phyloP scores from a whole-genome alignment of 2,329 filamentous ascomycete species.

The Alternaria tenuissima region DNA sequence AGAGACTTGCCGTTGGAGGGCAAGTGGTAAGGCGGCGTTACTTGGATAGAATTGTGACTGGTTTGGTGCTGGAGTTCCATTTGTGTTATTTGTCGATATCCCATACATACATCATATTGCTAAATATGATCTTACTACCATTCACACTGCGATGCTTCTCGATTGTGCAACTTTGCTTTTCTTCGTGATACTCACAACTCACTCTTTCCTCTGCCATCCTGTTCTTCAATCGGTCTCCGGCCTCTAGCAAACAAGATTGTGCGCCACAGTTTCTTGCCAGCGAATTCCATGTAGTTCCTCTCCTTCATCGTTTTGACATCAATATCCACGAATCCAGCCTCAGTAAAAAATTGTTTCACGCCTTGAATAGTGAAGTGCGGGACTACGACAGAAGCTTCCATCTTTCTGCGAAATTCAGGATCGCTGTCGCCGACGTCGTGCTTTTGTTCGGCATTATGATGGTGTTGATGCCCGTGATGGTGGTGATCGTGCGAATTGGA shows the following conservation, averaged over 20 bases:
- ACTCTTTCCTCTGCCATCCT: slow-evolving; percentile 29
- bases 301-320: slow-evolving; percentile 63
- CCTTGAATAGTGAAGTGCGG: slow-evolving; percentile 70
- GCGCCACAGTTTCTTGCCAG: slow-evolving; percentile 51
- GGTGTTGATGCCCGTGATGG: slow-evolving; percentile 18
- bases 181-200: slow-evolving; percentile 27
- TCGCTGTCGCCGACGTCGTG: slow-evolving; percentile 14
- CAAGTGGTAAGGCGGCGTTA: slow-evolving; percentile 33
- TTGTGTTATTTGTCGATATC: neutral
- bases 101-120: neutral
- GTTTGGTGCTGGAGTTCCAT: neutral
- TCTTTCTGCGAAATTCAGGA: slow-evolving; percentile 36
- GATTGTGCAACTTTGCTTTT: neutral
- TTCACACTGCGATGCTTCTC: neutral
- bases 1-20: slow-evolving; percentile 42
- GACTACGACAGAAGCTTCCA: slow-evolving; percentile 66
- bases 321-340: slow-evolving; percentile 68
- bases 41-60: slow-evolving; percentile 4
- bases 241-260: slow-evolving; percentile 63
- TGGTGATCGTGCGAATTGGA: slow-evolving; percentile 14
- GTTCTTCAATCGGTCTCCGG: slow-evolving; percentile 47
- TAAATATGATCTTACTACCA: too few relatives aligned
- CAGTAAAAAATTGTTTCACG: slow-evolving; percentile 68
- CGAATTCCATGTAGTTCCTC: slow-evolving; percentile 57
- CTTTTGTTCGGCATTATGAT: slow-evolving; percentile 12